A percentile compares a stretch with the other conserved stretches of the same genome.
These are phyloP conservation scores for Leccinum subtestaceum DNA, from an alignment of 768 basidiomycete species.

Conservation along the genomic window DNA sequence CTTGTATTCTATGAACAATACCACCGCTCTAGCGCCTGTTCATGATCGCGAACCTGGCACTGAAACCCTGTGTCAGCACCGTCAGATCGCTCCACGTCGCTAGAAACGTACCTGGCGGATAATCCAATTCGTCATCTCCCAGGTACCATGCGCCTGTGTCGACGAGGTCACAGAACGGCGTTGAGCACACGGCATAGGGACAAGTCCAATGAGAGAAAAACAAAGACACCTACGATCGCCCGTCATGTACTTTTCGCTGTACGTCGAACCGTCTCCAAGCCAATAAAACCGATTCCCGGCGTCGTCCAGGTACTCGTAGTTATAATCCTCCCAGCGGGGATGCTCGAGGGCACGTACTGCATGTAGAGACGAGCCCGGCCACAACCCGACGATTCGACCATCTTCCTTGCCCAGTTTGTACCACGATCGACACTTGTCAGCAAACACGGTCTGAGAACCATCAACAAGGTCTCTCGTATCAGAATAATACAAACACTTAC, in stretches of 20 bases:
- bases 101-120: conserved; percentile 8
- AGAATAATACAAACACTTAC: not conserved
- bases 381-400: conserved; percentile 54
- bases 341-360: conserved; percentile 45
- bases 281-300: conserved; percentile 51
- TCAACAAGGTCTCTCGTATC: conserved; percentile 1
- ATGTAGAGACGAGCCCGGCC: conserved; percentile 59
- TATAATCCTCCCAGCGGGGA: conserved; percentile 67
- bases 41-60: not conserved
- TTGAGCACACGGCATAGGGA: conserved; percentile 38
- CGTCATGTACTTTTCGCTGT: conserved; percentile 46
- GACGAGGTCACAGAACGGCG: not conserved
- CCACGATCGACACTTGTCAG: conserved; percentile 59
- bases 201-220: conserved; percentile 31
- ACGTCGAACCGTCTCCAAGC: conserved; percentile 56
- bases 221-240: conserved; percentile 33
- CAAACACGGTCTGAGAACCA: conserved; percentile 49
- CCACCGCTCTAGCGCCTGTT: no score
- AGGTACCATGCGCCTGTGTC: conserved; percentile 15
- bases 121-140: conserved; percentile 14
- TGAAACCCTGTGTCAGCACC: not conserved
- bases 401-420: conserved; percentile 58
- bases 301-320: conserved; percentile 45
- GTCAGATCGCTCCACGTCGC: not conserved
- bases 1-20: no score